Evolutionary conservation across 2,329 filamentous ascomycete species (phyloP), one percentile per base, ranked within the genome.

Genomic region (Pseudogymnoascus destructans): DNA sequence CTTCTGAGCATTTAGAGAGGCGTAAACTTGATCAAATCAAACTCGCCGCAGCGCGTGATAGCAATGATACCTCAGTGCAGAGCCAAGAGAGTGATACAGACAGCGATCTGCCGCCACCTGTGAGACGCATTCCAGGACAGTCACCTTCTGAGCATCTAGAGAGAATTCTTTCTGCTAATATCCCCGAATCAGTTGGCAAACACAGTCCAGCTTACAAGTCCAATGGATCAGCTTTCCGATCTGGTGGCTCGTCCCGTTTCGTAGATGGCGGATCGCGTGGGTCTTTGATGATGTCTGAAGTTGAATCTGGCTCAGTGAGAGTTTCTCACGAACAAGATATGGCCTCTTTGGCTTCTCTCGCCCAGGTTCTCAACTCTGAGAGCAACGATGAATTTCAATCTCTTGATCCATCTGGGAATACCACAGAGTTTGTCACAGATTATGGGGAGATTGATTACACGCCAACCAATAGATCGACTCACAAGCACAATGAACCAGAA

Each of bases 321-420:
- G 58, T 67, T 17, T 66, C 66, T 27, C 60, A 61, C 15, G 62
- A 65, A 27, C 63, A 68, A 32, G 66, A 68, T 55, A 36, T 61
- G 6, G 62, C 63, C 13, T 68, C 66, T 19, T 62, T 68, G 40
- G 61, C 58, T 10, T 52, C 57, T 23, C 61, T 68, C 10, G 64
- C 64, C 9, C 54, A 61, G 42, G 64, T 61, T 35, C 42, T 66
- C 36, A 49, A 60, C 13, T 55, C 38, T 30, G 42, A 49, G n/a
- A 27, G n/a, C 42, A 30, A 49, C 17, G 13, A 25, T 4, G 42
- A 27, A 8, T 49, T 49, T 10, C 13, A 25, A 27, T 49, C 42
- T 17, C 8, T 27, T 10, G 42, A 49, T 17, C 42, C 42, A 49
- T 49, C 42, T 27, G n/a, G 42, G 8, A 49, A 27, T 27, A 49